Base-by-base conservation (phyloP, 148 eudicot genomes). In the Rheum nobile region DNA sequence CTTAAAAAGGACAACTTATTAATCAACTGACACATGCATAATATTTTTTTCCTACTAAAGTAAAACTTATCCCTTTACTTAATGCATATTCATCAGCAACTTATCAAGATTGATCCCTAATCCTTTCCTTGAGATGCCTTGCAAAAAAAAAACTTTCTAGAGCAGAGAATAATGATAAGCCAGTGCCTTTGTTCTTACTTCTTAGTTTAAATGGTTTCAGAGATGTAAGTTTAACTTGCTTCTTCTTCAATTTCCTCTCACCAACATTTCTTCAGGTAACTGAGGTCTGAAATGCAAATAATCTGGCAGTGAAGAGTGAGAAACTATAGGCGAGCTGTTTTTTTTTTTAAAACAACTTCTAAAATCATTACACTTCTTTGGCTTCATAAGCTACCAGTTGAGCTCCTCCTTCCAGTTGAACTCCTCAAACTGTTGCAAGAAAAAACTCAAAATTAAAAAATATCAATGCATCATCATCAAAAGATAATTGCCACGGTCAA, bases 131-230 rank as follows among this genome's bases (percentile, higher is more conserved):
- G 6, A n/a, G 39, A 41, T 41, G 43, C 2, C 43, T 41, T 41
- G 43, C 43, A 41, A n/a, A n/a, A n/a, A n/a, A 41, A 41, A 41
- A 5, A 2, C 5, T 41, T 3, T 41, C 5, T 41, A 6, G 39
- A 41, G 43, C 32, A 57, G 32, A 55, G 2, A 55, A 55, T 24
- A 24, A 22, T 22, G 31, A 24, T 26, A 65, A 3, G 21, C 7
- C 9, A 67, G 74, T 79, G 91, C 98, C 96, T 95, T 97, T 39
- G 98, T n/a, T n/a, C n/a, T n/a, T n/a, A n/a, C n/a, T 95, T 83
- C 87, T 85, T 28, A 95, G 98, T 73, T 83, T 88, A 78, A 91
- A 95, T 26, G 98, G 98, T 78, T 78, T 87, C 44, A 59, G 88
- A 50, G 87, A 77, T 19, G 98, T 94, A 74, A 83, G 85, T 81